Percentiles rank a stretch among this genome's conserved stretches.
These are phyloP conservation scores for Maudiozyma saulgeensis DNA, from an alignment of 805 yeast species.

Conservation along the genomic window DNA sequence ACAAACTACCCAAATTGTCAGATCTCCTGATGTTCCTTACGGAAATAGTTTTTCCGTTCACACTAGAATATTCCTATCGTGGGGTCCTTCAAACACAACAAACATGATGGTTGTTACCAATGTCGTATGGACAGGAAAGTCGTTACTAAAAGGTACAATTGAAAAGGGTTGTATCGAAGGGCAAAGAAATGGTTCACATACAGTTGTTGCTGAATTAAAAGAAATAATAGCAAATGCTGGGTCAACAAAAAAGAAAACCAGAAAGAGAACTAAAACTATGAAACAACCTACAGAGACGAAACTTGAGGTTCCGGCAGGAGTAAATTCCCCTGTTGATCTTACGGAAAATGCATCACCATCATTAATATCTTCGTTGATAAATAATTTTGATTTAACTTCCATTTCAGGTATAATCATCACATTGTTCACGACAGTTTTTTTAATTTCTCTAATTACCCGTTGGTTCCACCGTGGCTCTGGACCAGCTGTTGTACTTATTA, in stretches of 20 bases:
- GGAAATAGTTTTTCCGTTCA: constrained; percentile 59
- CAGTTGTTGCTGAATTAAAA: constrained; percentile 36
- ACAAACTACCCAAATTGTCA: constrained; percentile 42
- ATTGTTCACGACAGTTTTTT: constrained; percentile 2
- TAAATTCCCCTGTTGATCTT: not conserved
- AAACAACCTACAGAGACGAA: not conserved
- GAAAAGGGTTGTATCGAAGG: constrained; percentile 72
- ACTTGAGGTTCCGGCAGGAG: not conserved
- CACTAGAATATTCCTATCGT: constrained; percentile 49
- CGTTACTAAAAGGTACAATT: constrained; percentile 67
- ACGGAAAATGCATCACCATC: not conserved
- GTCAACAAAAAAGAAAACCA: constrained; percentile 4
- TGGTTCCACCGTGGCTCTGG: constrained; percentile 3
- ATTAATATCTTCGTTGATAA: constrained; percentile 3
- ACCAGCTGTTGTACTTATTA: constrained; percentile 11
- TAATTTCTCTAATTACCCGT: constrained; percentile 7
- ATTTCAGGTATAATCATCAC: constrained; percentile 8
- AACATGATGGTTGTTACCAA: constrained; percentile 45
- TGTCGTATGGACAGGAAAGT: constrained; percentile 64
- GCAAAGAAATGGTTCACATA: constrained; percentile 48
- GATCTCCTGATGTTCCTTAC: constrained; percentile 68
- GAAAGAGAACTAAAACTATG: constrained; percentile 6
- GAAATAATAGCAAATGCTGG: constrained; percentile 22
- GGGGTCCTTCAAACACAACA: constrained; percentile 58
- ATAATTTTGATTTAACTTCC: constrained; percentile 15